Conservation (phyloP, 495 filamentous ascomycete genomes). For the Tuber magnatum region DNA sequence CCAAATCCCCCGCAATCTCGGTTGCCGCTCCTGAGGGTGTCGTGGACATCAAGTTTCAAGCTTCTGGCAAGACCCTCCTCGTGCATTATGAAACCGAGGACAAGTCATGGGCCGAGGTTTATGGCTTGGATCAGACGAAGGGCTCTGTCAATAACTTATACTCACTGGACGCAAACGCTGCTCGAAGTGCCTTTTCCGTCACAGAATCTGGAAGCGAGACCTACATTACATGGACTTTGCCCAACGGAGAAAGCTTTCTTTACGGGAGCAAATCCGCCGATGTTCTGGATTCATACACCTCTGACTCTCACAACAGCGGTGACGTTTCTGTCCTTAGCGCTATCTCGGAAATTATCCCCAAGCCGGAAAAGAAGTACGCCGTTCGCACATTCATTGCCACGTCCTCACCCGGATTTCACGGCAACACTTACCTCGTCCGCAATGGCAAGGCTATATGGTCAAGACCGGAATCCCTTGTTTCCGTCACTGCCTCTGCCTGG, state of each 20-base stretch:
- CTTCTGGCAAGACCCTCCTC: slow-evolving; percentile 69
- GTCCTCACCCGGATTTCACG: slow-evolving; percentile 47
- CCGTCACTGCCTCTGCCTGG: slow-evolving; percentile 67
- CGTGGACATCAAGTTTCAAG: slow-evolving; percentile 62
- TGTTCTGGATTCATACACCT: slow-evolving; percentile 24
- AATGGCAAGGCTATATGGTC: slow-evolving; percentile 77
- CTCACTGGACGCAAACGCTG: slow-evolving; percentile 56
- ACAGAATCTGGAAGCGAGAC: slow-evolving; percentile 72
- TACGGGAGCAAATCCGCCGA: slow-evolving; percentile 20
- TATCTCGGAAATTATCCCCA: slow-evolving; percentile 73
- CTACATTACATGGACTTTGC: slow-evolving; percentile 60
- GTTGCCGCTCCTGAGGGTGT: slow-evolving; percentile 52
- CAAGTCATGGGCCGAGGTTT: slow-evolving; percentile 77
- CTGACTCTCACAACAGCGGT: slow-evolving; percentile 39
- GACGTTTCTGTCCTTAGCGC: slow-evolving; percentile 52
- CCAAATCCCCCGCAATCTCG: slow-evolving; percentile 2
- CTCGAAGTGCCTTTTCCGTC: slow-evolving; percentile 67
- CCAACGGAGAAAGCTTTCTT: slow-evolving; percentile 28
- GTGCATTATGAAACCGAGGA: slow-evolving; percentile 68
- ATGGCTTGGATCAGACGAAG: slow-evolving; percentile 66
- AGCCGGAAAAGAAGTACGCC: slow-evolving; percentile 58
- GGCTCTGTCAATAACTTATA: slow-evolving; percentile 64
- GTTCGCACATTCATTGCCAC: slow-evolving; percentile 67
- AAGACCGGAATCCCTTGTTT: slow-evolving; percentile 71
- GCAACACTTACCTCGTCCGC: slow-evolving; percentile 75